Base-by-base conservation (phyloP, 2,329 filamentous ascomycete species). In the Diaporthe batatas region DNA sequence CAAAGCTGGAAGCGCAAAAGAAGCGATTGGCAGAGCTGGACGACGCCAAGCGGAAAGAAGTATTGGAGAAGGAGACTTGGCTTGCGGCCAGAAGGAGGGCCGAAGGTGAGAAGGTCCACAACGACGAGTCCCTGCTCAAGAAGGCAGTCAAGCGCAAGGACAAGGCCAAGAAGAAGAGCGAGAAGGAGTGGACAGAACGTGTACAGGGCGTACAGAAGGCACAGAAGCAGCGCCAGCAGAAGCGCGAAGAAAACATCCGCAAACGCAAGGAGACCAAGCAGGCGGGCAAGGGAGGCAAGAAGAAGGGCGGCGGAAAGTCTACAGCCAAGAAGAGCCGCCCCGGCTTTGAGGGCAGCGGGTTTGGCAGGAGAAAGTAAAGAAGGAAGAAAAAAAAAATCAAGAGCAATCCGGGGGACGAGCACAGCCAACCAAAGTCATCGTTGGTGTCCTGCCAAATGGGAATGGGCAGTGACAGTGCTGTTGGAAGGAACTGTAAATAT, bases 141-240 rank as follows among this genome's bases (percentile, higher is more conserved):
- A 98, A 98, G 87, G 93, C 95, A 0, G 86, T 98, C 76, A 98
- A 98, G 88, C 91, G 96, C 77, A 97, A 98, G 85, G 94, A 98
- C 79, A 91, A 92, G 77, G 86, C 89, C 68, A 98, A 98, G 90
- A 92, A 92, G 83, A 97, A 96, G 90, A 97, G 94, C 80, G 94
- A 94, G 81, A 92, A 93, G 80, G 94, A 96, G 79, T 98, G 96
- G 94, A 88, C 85, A 59, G 93, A 94, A 72, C 88, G 94, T 64
- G 84, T 90, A 51, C 90, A 92, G 36, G 92, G 91, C 39, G 91
- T 98, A 64, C 88, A 90, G 76, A 92, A 93, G 83, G 87, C 93
- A 64, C 93, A 93, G 80, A 93, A 94, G 69, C 91, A 93, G 77
- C 92, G 91, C 80, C 94, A 96, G 80, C 91, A 91, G 82, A 97